Conservation (phyloP, 2,329 filamentous ascomycete genomes). For the Fusarium sacchari region DNA sequence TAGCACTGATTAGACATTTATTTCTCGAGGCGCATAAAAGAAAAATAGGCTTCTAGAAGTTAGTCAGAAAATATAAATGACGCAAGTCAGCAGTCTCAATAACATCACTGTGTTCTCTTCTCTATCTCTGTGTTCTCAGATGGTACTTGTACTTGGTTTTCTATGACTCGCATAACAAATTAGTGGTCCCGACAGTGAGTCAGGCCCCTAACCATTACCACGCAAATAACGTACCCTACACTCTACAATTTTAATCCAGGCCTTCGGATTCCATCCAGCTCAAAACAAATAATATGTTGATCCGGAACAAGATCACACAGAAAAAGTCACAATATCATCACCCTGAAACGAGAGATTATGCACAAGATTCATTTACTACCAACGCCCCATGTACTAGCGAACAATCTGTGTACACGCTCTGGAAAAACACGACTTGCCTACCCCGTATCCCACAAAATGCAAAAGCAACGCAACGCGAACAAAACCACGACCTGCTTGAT, state of each 20-base stretch:
- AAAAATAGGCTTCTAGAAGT: neutral
- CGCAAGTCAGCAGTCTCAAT: too few species aligned
- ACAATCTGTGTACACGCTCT: accelerated
- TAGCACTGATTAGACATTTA: neutral
- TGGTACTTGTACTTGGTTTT: accelerated
- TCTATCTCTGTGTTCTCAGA: accelerated
- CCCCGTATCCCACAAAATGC: neutral
- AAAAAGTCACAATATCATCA: neutral
- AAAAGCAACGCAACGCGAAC: accelerated
- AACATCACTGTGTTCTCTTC: accelerated
- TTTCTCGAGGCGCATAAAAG: accelerated
- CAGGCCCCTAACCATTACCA: neutral
- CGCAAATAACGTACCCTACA: neutral
- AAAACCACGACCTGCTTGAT: neutral
- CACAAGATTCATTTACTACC: neutral
- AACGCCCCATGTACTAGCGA: accelerated
- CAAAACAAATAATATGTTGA: accelerated
- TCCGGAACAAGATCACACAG: neutral
- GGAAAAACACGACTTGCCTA: accelerated
- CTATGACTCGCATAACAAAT: accelerated
- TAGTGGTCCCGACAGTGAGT: accelerated
- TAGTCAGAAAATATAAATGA: accelerated
- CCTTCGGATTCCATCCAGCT: neutral
- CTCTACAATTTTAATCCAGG: accelerated
- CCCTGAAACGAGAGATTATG: accelerated